Evolutionary conservation across 1,139 yeast species (phyloP).

Genomic region (Nakaseomyces bracarensis): DNA sequence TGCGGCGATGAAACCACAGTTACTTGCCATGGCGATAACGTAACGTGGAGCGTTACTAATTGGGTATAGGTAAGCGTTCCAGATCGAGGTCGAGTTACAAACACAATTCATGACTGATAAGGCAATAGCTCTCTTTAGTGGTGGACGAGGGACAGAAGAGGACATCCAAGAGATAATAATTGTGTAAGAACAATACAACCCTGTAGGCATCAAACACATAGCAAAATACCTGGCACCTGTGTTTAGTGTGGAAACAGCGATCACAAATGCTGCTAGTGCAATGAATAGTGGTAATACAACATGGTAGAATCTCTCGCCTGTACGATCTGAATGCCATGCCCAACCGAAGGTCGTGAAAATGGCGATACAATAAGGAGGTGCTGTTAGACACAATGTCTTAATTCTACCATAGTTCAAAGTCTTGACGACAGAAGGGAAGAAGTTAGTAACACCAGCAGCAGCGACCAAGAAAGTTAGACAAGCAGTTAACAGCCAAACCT

Average conservation of each 20-base stretch:
- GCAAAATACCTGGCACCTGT: constrained; percentile 54
- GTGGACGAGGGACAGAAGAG: constrained; percentile 44
- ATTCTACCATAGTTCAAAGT: constrained; percentile 45
- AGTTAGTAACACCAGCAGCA: constrained; percentile 51
- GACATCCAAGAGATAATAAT: constrained; percentile 51
- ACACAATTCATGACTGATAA: constrained; percentile 45
- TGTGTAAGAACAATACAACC: constrained; percentile 49
- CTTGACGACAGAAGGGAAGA: constrained; percentile 52
- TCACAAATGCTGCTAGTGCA: constrained; percentile 44
- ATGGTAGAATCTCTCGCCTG: constrained; percentile 51
- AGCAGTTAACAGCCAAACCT: constrained; percentile 42
- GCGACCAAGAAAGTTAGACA: constrained; percentile 45
- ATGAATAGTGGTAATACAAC: constrained; percentile 40
- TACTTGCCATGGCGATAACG: constrained; percentile 41
- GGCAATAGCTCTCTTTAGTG: constrained; percentile 46
- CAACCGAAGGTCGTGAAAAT: constrained; percentile 46
- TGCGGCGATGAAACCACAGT: constrained; percentile 40
- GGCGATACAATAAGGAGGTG: constrained; percentile 52
- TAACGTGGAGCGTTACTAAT: constrained; percentile 39
- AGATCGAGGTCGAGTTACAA: constrained; percentile 46
- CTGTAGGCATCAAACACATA: constrained; percentile 55
- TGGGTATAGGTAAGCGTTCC: constrained; percentile 47
- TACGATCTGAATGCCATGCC: constrained; percentile 51
- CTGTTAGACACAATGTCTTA: constrained; percentile 48
- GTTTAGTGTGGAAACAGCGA: constrained; percentile 46